Evolutionary conservation across 2,329 filamentous ascomycete species (phyloP).

Genomic region (Beauveria caledonica): DNA sequence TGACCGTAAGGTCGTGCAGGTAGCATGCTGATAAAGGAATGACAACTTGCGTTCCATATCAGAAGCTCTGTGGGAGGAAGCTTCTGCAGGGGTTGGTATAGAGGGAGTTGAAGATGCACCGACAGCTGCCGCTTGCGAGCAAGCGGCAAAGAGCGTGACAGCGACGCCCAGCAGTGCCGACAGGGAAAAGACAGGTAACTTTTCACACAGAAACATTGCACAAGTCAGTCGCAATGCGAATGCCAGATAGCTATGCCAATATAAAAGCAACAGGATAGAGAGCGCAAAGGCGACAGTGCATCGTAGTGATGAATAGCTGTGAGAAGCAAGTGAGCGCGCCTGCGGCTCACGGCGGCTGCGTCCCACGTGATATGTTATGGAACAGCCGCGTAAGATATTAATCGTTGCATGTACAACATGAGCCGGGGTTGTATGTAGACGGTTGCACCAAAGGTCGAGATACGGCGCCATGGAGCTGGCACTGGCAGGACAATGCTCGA

Average conservation of each 20-base stretch:
- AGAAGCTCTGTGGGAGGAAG: background rate
- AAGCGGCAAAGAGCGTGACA: background rate
- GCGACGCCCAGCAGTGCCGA: background rate
- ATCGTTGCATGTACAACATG: slow-evolving; percentile 9
- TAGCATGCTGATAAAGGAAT: background rate
- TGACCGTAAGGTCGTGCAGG: background rate
- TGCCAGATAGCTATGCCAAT: background rate
- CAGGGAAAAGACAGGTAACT: background rate
- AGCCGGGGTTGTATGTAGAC: slow-evolving; percentile 5
- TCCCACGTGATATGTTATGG: background rate
- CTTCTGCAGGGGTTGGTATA: background rate
- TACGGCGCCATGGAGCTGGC: background rate
- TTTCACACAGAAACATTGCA: background rate
- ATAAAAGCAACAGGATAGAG: background rate
- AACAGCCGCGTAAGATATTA: slow-evolving; percentile 5
- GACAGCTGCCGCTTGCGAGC: background rate
- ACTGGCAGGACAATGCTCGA: background rate
- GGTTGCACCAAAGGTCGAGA: background rate
- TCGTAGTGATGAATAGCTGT: slow-evolving; percentile 1
- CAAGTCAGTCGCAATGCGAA: background rate
- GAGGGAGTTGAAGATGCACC: background rate
- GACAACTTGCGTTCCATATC: background rate
- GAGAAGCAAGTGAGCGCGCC: background rate
- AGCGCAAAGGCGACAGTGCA: background rate
- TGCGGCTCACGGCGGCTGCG: background rate